Evolutionary conservation across 1,284 basidiomycete genomes (phyloP).

Genomic region (Blastosporella zonata): DNA sequence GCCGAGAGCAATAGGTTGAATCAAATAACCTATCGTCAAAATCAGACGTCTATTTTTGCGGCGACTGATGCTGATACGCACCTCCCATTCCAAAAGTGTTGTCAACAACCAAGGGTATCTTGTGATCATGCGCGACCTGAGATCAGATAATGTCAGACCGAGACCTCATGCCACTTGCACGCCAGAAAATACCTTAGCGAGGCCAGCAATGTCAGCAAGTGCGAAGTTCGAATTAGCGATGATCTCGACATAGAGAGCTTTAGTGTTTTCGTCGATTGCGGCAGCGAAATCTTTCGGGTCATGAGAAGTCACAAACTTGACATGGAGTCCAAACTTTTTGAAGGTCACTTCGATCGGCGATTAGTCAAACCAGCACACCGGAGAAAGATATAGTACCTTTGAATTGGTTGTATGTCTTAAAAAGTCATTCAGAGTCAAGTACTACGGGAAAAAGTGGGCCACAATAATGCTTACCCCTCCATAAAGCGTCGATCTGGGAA

Average conservation of each 20-base stretch:
- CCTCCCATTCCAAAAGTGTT: slow-evolving; percentile 87
- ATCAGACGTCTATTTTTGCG: not conserved
- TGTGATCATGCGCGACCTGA: slow-evolving; percentile 66
- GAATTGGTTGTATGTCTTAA: slow-evolving; percentile 82
- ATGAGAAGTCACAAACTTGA: slow-evolving; percentile 72
- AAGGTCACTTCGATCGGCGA: slow-evolving; percentile 47
- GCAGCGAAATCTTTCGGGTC: slow-evolving; percentile 66
- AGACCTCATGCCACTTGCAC: too few species aligned
- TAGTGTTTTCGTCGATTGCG: slow-evolving; percentile 76
- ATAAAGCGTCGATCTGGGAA: slow-evolving; percentile 58
- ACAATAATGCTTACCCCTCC: slow-evolving; percentile 38
- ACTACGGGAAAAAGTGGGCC: not conserved
- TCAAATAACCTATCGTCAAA: slow-evolving; percentile 47
- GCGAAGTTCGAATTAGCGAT: slow-evolving; percentile 87
- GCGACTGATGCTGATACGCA: not conserved
- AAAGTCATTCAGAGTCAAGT: not conserved
- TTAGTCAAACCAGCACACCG: not conserved
- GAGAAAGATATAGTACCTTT: slow-evolving; percentile 37
- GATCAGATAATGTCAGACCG: not conserved
- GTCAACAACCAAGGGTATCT: slow-evolving; percentile 81
- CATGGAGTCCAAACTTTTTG: slow-evolving; percentile 74
- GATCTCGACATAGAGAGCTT: slow-evolving; percentile 78
- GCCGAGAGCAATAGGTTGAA: slow-evolving; percentile 74
- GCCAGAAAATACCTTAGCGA: slow-evolving; percentile 55
- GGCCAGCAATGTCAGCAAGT: slow-evolving; percentile 66